phyloP scores from a whole-genome alignment of 2,329 filamentous ascomycete genomes.

The Arthroderma sp. region DNA sequence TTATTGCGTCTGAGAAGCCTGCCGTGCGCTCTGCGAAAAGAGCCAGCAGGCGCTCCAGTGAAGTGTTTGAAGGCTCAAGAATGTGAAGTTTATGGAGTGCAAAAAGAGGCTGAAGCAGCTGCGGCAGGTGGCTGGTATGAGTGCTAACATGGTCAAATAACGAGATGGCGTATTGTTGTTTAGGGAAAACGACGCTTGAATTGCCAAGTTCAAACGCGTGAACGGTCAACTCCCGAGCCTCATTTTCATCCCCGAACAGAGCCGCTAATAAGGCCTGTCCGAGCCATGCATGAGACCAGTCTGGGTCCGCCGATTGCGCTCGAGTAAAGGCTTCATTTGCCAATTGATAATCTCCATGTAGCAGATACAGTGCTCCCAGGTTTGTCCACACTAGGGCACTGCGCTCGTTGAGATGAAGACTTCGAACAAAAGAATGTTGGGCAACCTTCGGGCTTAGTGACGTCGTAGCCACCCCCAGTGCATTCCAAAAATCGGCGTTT shows the following conservation, averaged over 20 bases:
- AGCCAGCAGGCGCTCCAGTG: constrained; percentile 63
- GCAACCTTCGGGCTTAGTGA: constrained; percentile 73
- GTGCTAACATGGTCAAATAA: constrained; percentile 66
- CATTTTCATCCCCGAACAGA: constrained; percentile 56
- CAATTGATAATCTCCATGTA: constrained; percentile 72
- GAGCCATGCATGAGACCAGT: constrained; percentile 86
- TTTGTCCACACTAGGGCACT: constrained; percentile 83
- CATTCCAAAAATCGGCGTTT: constrained; percentile 95
- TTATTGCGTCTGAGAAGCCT: constrained; percentile 51
- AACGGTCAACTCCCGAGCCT: constrained; percentile 75
- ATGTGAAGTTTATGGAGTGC: constrained; percentile 68
- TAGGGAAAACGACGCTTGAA: constrained; percentile 57
- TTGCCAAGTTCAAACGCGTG: constrained; percentile 90
- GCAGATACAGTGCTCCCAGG: constrained; percentile 68
- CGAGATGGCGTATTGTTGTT: constrained; percentile 66
- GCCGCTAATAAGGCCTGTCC: constrained; percentile 81
- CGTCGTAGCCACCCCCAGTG: constrained; percentile 80
- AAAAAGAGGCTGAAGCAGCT: constrained; percentile 74
- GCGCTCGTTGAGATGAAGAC: constrained; percentile 81
- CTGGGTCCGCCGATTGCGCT: constrained; percentile 86
- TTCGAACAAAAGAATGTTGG: constrained; percentile 86
- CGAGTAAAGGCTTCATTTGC: constrained; percentile 82
- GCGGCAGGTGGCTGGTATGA: constrained; percentile 34
- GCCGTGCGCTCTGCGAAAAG: constrained; percentile 70
- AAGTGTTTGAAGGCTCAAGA: constrained; percentile 56